A percentile compares a stretch with the other conserved stretches of the same genome.
Conservation (phyloP, 371 early-diverging fungal species). For the Rhizopus microsporus region DNA sequence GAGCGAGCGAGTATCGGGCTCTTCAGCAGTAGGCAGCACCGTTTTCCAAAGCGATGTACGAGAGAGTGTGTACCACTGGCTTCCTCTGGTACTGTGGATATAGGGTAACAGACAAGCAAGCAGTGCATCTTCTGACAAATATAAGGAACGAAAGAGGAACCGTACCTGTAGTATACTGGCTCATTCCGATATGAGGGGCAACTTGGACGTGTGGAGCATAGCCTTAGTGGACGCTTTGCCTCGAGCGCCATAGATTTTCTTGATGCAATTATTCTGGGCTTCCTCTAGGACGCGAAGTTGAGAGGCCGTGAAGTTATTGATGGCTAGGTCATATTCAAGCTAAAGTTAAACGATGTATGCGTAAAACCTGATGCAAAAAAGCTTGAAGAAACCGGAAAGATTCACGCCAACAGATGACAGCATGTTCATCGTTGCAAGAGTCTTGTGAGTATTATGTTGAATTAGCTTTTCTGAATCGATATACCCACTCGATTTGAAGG, state of each 20-base stretch:
- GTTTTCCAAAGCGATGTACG: background rate
- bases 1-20: background rate
- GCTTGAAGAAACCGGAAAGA: background rate
- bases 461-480: background rate
- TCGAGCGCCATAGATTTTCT: constrained; percentile 6
- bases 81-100: background rate
- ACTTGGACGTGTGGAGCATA: constrained; percentile 10
- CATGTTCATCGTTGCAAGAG: background rate
- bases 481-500: no score
- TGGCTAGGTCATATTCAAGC: constrained; percentile 20
- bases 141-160: no score
- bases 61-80: background rate
- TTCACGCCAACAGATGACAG: constrained; percentile 1
- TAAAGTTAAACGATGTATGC: constrained; percentile 13
- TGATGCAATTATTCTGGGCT: constrained; percentile 6
- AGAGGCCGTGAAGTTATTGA: constrained; percentile 3
- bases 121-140: no score
- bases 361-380: constrained; percentile 3
- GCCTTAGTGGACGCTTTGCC: constrained; percentile 1
- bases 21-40: background rate
- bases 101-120: no score
- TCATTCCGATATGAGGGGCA: background rate
- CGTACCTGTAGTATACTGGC: no score
- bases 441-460: background rate
- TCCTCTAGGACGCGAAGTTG: background rate